Base-by-base conservation (phyloP, 2,329 filamentous ascomycete species). In the Fusarium virguliforme region DNA sequence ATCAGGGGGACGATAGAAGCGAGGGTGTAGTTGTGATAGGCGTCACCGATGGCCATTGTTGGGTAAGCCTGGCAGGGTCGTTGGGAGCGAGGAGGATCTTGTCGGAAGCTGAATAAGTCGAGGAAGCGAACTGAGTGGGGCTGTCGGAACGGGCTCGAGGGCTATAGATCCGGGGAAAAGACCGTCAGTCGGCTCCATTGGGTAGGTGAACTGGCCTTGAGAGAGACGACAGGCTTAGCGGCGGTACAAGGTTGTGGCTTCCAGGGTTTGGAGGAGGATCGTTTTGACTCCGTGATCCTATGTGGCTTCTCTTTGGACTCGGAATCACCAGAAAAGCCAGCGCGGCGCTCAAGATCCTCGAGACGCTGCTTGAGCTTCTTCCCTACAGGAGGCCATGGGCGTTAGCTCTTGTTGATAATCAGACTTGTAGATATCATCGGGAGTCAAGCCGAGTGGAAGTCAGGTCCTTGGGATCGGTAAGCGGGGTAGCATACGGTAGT, bases 321-420 rank as follows among this genome's bases (percentile, higher is more conserved):
- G 57, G 79, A 89, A 84, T 84, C 83, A 53, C 84, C 83, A 65
- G 79, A 79, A 58, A 80, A 82, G 50, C 90, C 92, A 65, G 93
- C 93, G 73, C 92, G 88, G 78, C 92, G 90, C 87, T 95, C 93
- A 75, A 95, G 88, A 79, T 95, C 93, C 85, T 95, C 92, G 79
- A 95, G 86, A 77, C 93, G 91, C 85, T 91, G 92, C 92, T 96
- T 95, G 76, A 95, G 91, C 90, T 95, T 95, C 90, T 95, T 95
- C 88, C 93, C 92, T 94, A 78, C 38, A 61, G 34, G 12, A 8
- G 5, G 41, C 4, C 9, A 46, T 15, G 3, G 6, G 40, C 37
- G 37, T 40, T 9, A 40, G 37, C 4, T 40, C 7, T 40, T 18
- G 4, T 10, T 40, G 37, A 10, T 3, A 40, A 18, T 4, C 8